A percentile compares a stretch with the other conserved stretches of the same genome.
Conservation (phyloP, 768 basidiomycete species). For the Kwoniella mangroviensis region DNA sequence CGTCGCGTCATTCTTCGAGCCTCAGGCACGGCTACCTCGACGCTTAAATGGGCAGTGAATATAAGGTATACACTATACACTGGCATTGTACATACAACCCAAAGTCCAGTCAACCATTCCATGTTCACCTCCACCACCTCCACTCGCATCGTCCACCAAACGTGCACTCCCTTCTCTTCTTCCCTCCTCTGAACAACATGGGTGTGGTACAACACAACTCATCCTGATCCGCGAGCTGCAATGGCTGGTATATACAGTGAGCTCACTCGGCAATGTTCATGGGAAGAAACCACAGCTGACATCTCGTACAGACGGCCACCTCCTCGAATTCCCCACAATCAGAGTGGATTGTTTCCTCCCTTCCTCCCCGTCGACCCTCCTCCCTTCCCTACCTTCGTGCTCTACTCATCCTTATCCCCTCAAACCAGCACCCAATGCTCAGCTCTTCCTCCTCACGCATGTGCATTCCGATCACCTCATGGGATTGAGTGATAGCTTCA, state of each 20-base stretch:
- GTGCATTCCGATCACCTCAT: slow-evolving; percentile 86
- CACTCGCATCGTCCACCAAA: background rate
- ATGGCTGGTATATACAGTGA: slow-evolving; percentile 56
- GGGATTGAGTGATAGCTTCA: slow-evolving; percentile 77
- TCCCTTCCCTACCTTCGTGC: slow-evolving; percentile 55
- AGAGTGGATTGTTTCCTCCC: slow-evolving; percentile 79
- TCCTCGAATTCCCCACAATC: slow-evolving; percentile 74
- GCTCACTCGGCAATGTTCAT: background rate
- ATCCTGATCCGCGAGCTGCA: background rate
- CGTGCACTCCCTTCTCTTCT: background rate
- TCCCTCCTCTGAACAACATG: background rate
- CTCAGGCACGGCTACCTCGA: background rate
- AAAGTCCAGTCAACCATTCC: slow-evolving; percentile 11
- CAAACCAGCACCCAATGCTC: slow-evolving; percentile 44
- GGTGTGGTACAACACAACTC: background rate
- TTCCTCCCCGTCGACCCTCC: slow-evolving; percentile 52
- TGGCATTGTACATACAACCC: too few species aligned
- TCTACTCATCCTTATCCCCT: slow-evolving; percentile 18
- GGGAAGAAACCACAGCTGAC: background rate
- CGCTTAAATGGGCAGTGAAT: background rate
- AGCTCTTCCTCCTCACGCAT: slow-evolving; percentile 79
- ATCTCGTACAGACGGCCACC: slow-evolving; percentile 64
- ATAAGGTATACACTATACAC: background rate
- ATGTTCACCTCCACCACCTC: background rate
- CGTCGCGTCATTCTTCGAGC: background rate